Percentiles rank a stretch among this genome's conserved stretches.
These are phyloP conservation scores for Dactylellina sp. DNA, from an alignment of 2,329 filamentous ascomycete genomes.

Conservation along the genomic window DNA sequence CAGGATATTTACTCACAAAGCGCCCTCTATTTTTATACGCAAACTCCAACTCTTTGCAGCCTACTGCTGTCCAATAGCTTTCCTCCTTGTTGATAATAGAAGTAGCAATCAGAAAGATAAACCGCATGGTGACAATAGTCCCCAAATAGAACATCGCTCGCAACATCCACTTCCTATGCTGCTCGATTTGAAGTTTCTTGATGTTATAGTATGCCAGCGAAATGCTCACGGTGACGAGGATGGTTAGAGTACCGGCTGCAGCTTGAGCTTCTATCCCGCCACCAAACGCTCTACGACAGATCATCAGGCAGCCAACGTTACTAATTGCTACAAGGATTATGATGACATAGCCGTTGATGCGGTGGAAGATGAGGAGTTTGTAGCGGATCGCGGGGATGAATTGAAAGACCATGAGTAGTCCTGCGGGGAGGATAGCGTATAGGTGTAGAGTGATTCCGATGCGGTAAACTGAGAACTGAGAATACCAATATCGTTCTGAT, in stretches of 20 bases:
- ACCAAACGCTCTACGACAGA: constrained; percentile 68
- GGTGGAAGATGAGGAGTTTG: constrained; percentile 69
- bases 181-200: constrained; percentile 72
- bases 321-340: constrained; percentile 67
- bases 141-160: constrained; percentile 67
- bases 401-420: constrained; percentile 66
- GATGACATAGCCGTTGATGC: constrained; percentile 72
- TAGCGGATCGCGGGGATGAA: constrained; percentile 68
- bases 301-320: constrained; percentile 69
- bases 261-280: constrained; percentile 69
- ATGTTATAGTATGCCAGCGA: constrained; percentile 70
- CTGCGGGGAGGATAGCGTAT: constrained; percentile 65
- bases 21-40: constrained; percentile 26
- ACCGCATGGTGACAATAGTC: constrained; percentile 61
- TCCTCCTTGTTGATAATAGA: constrained; percentile 60
- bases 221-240: constrained; percentile 66
- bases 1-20: constrained; percentile 34
- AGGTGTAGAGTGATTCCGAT: constrained; percentile 67
- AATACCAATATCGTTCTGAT: constrained; percentile 66
- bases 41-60: constrained; percentile 38
- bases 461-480: constrained; percentile 61
- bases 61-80: constrained; percentile 42
- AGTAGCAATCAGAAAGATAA: constrained; percentile 58
- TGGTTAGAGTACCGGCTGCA: constrained; percentile 65
- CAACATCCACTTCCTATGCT: constrained; percentile 75